Conservation (phyloP, 2,329 filamentous ascomycete species). For the Calonectria montana region DNA sequence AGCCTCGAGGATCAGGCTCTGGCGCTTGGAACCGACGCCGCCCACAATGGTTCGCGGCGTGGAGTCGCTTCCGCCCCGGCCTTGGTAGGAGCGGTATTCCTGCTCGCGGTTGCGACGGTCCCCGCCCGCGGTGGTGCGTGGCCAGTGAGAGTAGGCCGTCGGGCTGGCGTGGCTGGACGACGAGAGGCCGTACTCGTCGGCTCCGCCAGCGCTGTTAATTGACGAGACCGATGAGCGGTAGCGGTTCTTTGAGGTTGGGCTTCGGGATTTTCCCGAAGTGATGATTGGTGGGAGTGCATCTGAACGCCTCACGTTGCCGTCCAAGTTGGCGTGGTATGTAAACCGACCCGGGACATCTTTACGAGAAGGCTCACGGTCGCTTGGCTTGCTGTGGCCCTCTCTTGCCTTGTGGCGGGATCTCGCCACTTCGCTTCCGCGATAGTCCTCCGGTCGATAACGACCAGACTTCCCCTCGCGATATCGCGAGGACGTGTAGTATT, state of each 20-base stretch:
- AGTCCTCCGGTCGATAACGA: conserved; percentile 33
- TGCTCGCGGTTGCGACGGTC: conserved; percentile 39
- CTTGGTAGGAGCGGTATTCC: conserved; percentile 44
- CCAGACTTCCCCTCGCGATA: conserved; percentile 29
- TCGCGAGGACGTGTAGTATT: conserved; percentile 23
- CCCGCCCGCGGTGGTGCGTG: neutral
- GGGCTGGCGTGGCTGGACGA: conserved; percentile 25
- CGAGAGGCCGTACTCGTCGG: conserved; percentile 29
- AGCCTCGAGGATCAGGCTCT: conserved; percentile 31
- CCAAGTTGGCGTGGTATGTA: conserved; percentile 29
- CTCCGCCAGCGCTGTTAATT: conserved; percentile 21
- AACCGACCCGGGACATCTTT: conserved; percentile 28
- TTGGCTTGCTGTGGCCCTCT: conserved; percentile 25
- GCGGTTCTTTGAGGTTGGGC: conserved; percentile 33
- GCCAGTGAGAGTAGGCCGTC: conserved; percentile 4
- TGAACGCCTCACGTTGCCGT: conserved; percentile 27
- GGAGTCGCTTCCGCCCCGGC: conserved; percentile 29
- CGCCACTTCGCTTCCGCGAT: conserved; percentile 23
- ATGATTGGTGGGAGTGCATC: conserved; percentile 27
- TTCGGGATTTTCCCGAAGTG: conserved; percentile 26
- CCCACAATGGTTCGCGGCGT: conserved; percentile 33
- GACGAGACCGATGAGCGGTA: conserved; percentile 34
- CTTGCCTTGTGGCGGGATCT: conserved; percentile 32
- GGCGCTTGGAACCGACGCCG: conserved; percentile 25
- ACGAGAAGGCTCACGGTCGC: conserved; percentile 27